phyloP scores from a whole-genome alignment of 2,329 filamentous ascomycete genomes.

The Pseudogymnoascus sp. region DNA sequence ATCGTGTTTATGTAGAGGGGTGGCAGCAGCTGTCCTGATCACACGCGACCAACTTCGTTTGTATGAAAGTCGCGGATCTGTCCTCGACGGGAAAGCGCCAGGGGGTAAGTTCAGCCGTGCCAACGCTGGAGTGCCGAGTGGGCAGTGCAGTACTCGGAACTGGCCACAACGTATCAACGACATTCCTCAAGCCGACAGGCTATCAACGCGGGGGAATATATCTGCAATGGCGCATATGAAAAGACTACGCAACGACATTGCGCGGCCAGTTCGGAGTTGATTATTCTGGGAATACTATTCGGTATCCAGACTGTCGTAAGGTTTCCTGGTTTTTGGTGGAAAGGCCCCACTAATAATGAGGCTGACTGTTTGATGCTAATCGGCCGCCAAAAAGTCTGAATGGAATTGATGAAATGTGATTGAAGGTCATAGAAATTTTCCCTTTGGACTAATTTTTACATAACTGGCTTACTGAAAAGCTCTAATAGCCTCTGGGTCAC shows the following conservation, averaged over 20 bases:
- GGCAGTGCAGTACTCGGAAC: constrained; percentile 3
- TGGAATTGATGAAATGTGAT: neutral
- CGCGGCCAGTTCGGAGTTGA: constrained; percentile 6
- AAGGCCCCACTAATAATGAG: constrained; percentile 8
- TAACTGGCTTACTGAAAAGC: neutral
- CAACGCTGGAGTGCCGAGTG: constrained; percentile 5
- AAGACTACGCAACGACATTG: constrained; percentile 7
- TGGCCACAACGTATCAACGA: constrained; percentile 4
- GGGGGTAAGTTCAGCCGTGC: constrained; percentile 19
- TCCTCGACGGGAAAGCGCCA: constrained; percentile 19
- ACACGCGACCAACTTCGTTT: neutral
- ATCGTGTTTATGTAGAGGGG: constrained; percentile 5
- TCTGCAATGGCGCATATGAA: neutral
- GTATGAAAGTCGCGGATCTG: constrained; percentile 24
- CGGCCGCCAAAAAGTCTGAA: neutral
- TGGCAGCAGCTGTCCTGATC: constrained; percentile 1
- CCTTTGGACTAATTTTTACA: neutral
- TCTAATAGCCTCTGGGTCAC: neutral
- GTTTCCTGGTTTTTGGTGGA: neutral
- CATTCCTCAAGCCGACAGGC: constrained; percentile 4
- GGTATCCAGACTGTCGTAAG: neutral
- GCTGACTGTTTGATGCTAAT: neutral
- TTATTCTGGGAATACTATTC: constrained; percentile 1
- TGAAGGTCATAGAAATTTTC: neutral
- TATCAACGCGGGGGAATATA: neutral